phyloP scores from a whole-genome alignment of 192 early-diverging fungal genomes.

The Cladochytrium replicatum region DNA sequence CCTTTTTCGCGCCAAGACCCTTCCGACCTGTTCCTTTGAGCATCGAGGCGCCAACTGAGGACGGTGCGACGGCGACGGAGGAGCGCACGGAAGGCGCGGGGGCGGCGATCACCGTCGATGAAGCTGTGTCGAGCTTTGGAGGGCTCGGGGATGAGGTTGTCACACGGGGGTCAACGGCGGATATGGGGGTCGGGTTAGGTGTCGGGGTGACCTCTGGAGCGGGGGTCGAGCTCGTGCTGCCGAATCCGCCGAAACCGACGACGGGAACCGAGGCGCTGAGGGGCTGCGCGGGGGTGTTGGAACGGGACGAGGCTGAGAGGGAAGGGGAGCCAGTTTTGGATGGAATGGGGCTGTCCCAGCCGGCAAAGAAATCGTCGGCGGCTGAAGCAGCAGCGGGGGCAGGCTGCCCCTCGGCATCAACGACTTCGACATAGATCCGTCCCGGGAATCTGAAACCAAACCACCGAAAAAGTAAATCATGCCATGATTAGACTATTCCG shows the following conservation, averaged over 20 bases:
- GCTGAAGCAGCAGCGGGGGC: constrained; percentile 12
- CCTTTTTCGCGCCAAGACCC: constrained; percentile 85
- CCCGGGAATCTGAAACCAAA: neutral
- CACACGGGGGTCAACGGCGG: constrained; percentile 3
- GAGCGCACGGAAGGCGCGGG: constrained; percentile 7
- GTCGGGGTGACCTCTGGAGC: constrained; percentile 5
- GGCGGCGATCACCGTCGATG: constrained; percentile 2
- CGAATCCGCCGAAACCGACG: constrained; percentile 15
- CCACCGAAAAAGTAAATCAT: neutral
- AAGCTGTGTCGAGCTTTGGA: constrained; percentile 8
- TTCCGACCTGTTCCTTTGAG: constrained; percentile 31
- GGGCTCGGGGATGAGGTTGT: constrained; percentile 17
- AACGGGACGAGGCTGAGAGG: constrained; percentile 25
- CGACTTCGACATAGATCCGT: constrained; percentile 29
- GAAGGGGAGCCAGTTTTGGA: constrained; percentile 22
- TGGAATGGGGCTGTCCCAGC: constrained; percentile 39
- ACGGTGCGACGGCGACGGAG: neutral
- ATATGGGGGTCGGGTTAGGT: constrained; percentile 1
- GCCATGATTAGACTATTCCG: neutral
- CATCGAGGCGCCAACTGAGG: constrained; percentile 9
- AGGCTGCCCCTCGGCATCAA: constrained; percentile 12
- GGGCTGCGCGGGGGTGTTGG: constrained; percentile 24
- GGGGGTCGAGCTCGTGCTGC: constrained; percentile 6
- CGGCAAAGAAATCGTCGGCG: constrained; percentile 57
- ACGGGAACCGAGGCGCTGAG: constrained; percentile 24